Base-by-base conservation (phyloP, 164 flowering plant genomes). In the Warburgia ugandensis region DNA sequence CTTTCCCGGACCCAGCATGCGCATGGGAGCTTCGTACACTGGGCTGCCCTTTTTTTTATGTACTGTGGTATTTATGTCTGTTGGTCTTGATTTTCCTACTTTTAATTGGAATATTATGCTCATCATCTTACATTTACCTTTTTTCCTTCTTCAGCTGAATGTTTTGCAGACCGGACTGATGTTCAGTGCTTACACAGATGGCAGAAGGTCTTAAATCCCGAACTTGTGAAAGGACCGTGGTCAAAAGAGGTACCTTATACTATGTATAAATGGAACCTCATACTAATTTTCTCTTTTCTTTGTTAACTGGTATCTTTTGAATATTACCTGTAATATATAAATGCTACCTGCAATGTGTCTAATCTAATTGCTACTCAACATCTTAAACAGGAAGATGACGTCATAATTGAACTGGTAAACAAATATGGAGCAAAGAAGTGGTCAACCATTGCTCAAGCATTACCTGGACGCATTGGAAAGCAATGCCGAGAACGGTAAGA, bases 311-410 rank as follows among this genome's bases (percentile, higher is more conserved):
- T n/a, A n/a, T n/a, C n/a, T n/a, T n/a, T n/a, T n/a, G n/a, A n/a
- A n/a, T n/a, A n/a, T n/a, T n/a, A n/a, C n/a, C n/a, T n/a, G n/a
- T n/a, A n/a, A n/a, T n/a, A n/a, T n/a, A n/a, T n/a, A n/a, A n/a
- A n/a, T n/a, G n/a, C n/a, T n/a, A n/a, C n/a, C n/a, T n/a, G n/a
- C n/a, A n/a, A n/a, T n/a, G n/a, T n/a, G n/a, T n/a, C n/a, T n/a
- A n/a, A n/a, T n/a, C n/a, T n/a, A n/a, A n/a, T n/a, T n/a, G n/a
- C n/a, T n/a, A n/a, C n/a, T n/a, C n/a, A n/a, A n/a, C n/a, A n/a
- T n/a, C n/a, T n/a, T n/a, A n/a, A n/a, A n/a, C 66, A 77, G 79
- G 83, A 75, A 55, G 83, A 78, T 70, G 77, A 70, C 22, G 45
- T 56, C 28, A 66, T 75, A 2, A 54, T 71, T 46, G 76, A 70